phyloP scores from a whole-genome alignment of 2,329 filamentous ascomycete genomes.

The Ceratocystis albifundus region DNA sequence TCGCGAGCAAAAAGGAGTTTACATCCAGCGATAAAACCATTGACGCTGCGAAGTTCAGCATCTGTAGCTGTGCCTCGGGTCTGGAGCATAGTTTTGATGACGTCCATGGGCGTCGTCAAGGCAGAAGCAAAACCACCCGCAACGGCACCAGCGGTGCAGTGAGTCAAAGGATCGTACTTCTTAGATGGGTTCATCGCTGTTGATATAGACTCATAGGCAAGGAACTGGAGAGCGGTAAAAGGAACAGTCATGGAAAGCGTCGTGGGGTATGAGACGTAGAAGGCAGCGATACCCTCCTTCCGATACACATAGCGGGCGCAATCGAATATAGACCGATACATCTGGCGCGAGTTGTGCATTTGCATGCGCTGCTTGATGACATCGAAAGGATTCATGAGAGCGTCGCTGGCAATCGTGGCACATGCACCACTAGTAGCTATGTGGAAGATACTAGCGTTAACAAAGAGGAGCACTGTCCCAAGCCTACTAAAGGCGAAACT shows the following conservation, averaged over 20 bases:
- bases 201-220: conserved; percentile 93
- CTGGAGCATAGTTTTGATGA: conserved; percentile 95
- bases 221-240: conserved; percentile 93
- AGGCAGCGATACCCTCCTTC: conserved; percentile 77
- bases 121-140: conserved; percentile 90
- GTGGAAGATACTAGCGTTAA: neutral
- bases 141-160: conserved; percentile 83
- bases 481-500: conserved; percentile 27
- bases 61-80: conserved; percentile 78
- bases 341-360: conserved; percentile 77
- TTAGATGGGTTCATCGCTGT: conserved; percentile 81
- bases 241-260: conserved; percentile 97
- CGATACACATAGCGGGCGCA: conserved; percentile 82
- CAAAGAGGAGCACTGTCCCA: neutral
- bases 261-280: conserved; percentile 97
- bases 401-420: conserved; percentile 93
- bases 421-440: conserved; percentile 83
- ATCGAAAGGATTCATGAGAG: conserved; percentile 98
- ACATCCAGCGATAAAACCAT: conserved; percentile 67
- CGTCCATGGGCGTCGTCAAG: conserved; percentile 89
- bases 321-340: conserved; percentile 74
- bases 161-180: conserved; percentile 82
- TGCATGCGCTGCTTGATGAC: conserved; percentile 99
- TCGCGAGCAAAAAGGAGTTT: conserved; percentile 72
- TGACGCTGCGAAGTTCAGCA: conserved; percentile 71